A percentile compares a stretch with the other conserved stretches of the same genome.
phyloP scores from a whole-genome alignment of 768 basidiomycete genomes.

The Trametes coccinea region DNA sequence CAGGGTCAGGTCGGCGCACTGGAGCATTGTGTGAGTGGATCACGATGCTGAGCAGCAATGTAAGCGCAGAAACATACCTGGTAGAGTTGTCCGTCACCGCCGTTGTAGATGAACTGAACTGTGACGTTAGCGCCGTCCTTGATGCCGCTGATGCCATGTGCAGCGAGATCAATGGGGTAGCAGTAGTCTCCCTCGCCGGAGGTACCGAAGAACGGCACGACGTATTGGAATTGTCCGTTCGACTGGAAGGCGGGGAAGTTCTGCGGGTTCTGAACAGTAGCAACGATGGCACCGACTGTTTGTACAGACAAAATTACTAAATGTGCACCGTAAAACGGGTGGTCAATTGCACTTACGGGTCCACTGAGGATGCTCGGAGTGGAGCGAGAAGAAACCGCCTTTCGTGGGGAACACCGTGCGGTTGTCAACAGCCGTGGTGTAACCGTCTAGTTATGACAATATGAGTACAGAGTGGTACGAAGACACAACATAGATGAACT shows the following conservation, averaged over 20 bases:
- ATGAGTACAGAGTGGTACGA: neutral
- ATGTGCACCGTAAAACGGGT: neutral
- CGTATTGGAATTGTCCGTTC: slow-evolving; percentile 31
- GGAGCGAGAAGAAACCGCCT: slow-evolving; percentile 59
- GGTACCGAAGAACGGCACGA: slow-evolving; percentile 50
- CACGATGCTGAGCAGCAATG: neutral
- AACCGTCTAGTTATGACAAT: slow-evolving; percentile 56
- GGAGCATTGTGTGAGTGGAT: neutral
- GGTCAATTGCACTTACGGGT: slow-evolving; percentile 43
- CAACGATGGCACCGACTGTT: slow-evolving; percentile 55
- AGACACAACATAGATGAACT: slow-evolving; percentile 20
- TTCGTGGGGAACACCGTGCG: slow-evolving; percentile 71
- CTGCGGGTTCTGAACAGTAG: slow-evolving; percentile 57
- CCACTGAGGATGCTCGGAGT: slow-evolving; percentile 67
- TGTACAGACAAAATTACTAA: neutral
- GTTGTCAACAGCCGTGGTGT: slow-evolving; percentile 48
- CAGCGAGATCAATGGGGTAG: slow-evolving; percentile 61
- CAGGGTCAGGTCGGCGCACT: slow-evolving; percentile 83
- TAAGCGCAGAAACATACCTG: slow-evolving; percentile 46
- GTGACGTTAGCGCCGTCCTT: slow-evolving; percentile 72
- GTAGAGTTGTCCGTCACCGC: slow-evolving; percentile 71
- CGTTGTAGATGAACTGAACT: slow-evolving; percentile 64
- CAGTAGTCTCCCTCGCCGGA: slow-evolving; percentile 65
- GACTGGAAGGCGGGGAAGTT: slow-evolving; percentile 64
- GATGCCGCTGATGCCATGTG: slow-evolving; percentile 49